Base-by-base conservation (phyloP, 1,284 basidiomycete genomes). In the Megacollybia platyphylla region DNA sequence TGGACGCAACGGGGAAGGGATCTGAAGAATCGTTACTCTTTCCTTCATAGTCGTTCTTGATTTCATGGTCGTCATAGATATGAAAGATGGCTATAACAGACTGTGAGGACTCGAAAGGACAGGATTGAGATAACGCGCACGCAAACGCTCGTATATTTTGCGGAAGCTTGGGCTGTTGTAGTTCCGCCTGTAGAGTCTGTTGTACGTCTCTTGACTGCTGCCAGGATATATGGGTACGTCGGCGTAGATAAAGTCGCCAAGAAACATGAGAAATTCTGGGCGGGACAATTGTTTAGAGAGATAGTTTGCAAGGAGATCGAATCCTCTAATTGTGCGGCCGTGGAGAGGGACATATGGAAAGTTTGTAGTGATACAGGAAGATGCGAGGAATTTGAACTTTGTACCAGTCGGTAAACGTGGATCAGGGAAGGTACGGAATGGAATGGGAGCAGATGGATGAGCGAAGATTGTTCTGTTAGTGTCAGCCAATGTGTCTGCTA, bases 211-310 rank as follows among this genome's bases (percentile, higher is more conserved):
- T 44, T 61, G 57, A 45, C 67, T 59, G 47, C 76, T 71, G 3
- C 78, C 76, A 43, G 69, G 67, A 56, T 76, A 79, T 9, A 66
- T 48, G 2, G 85, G 85, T 1, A 86, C 76, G 53, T 88, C 84
- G 5, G 79, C 80, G 51, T 88, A 87, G 51, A 88, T 80, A 51
- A 83, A 79, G 53, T 87, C 81, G 2, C 81, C 80, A 41, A 83
- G 58, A 54, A 82, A 74, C 8, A 83, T 53, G 58, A 83, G 57
- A 50, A 84, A 85, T 44, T 74, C 69, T 2, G 65, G 55, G 0
- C 59, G 58, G 7, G 44, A 36, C 9, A 40, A 18, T n/a, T 39
- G 9, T 17, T 20, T 26, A 32, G 20, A 63, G 24, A 74, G 59
- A 44, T 76, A 73, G 26, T 74, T 62, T 4, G 77, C 71, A 28